A percentile compares a stretch with the other conserved stretches of the same genome.
These are phyloP conservation scores for Nicotiana sylvestris DNA, from an alignment of 257 asterid genomes.

Conservation along the genomic window DNA sequence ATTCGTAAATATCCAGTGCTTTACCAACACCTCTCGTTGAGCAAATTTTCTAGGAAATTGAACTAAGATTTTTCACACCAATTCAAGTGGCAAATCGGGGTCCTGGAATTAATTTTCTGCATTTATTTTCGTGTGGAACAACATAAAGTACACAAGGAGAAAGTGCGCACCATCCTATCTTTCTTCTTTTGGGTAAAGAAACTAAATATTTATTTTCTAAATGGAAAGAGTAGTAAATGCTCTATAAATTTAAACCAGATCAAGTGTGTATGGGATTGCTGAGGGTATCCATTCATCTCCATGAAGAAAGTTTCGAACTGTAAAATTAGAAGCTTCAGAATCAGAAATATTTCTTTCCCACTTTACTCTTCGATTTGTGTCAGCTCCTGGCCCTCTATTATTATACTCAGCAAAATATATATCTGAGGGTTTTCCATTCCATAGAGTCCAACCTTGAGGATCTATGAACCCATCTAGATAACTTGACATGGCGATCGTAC, in stretches of 20 bases:
- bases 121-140: not conserved
- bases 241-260: not conserved
- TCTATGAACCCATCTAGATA: not conserved
- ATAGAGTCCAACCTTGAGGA: constrained; percentile 13
- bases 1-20: too few species aligned
- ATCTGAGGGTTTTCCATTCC: not conserved
- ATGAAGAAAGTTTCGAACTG: constrained; percentile 8
- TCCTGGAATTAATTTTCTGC: not conserved
- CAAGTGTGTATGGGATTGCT: not conserved
- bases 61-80: too few species aligned
- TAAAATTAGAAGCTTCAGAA: not conserved
- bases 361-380: not conserved
- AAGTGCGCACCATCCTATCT: too few species aligned
- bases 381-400: constrained; percentile 10
- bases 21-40: too few species aligned
- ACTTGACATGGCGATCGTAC: not conserved
- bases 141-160: not conserved
- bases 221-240: not conserved
- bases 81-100: not conserved
- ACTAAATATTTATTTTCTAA: not conserved
- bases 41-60: not conserved
- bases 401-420: constrained; percentile 11
- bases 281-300: constrained; percentile 7
- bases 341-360: not conserved
- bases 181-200: too few species aligned